Percentiles rank a stretch among this genome's conserved stretches.
Evolutionary conservation across 106 monocot genomes (phyloP).

Genomic region (Platanthera guangdongensis): DNA sequence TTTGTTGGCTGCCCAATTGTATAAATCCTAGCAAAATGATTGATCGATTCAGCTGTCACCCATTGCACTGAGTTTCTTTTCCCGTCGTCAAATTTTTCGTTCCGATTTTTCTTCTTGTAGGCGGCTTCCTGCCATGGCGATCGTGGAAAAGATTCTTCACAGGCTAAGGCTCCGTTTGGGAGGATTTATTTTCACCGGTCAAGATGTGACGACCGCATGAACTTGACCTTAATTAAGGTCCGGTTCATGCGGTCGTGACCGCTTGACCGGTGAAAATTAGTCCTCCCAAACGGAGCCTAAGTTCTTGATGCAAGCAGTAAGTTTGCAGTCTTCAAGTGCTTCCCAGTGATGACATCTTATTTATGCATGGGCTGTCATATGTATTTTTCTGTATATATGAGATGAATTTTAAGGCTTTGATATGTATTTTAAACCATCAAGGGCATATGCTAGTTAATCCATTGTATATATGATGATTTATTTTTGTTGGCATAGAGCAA

Average conservation of each 20-base stretch:
- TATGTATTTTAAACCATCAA: neutral
- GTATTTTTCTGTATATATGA: neutral
- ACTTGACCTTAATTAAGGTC: no score
- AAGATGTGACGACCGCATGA: no score
- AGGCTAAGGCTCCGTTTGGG: no score
- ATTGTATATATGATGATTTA: neutral
- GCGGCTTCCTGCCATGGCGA: constrained; percentile 94
- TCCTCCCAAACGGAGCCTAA: no score
- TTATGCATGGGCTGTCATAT: neutral
- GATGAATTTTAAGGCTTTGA: neutral
- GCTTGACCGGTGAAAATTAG: no score
- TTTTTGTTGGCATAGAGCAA: no score
- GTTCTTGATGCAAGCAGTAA: constrained; percentile 4
- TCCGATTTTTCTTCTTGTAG: constrained; percentile 23
- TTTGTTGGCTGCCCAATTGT: neutral
- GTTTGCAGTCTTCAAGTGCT: neutral
- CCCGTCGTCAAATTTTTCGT: neutral
- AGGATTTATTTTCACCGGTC: no score
- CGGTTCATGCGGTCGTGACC: no score
- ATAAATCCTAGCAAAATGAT: neutral
- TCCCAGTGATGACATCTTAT: neutral
- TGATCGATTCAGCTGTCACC: no score
- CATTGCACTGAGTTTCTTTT: no score
- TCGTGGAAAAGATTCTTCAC: constrained; percentile 93
- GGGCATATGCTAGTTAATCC: neutral